These are phyloP conservation scores for Malus fusca DNA, from an alignment of 306 rosid species.

Conservation along the genomic window DNA sequence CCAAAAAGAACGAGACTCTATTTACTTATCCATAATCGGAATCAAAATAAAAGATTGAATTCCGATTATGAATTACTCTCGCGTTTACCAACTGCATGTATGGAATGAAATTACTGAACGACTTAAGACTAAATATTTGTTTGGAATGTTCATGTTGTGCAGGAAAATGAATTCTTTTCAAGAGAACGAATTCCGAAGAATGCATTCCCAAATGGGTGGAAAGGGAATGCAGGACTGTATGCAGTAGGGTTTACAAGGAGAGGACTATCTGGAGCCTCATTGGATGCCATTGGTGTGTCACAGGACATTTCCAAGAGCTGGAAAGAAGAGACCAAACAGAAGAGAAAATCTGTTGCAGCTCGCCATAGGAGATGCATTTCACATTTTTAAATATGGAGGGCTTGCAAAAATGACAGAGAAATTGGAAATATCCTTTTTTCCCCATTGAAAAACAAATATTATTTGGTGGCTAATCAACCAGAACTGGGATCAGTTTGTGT, in stretches of 20 bases:
- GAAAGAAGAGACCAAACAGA: constrained; percentile 82
- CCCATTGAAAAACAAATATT: neutral
- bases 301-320: constrained; percentile 78
- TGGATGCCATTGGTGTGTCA: constrained; percentile 79
- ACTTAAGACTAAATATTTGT: neutral
- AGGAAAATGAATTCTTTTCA: constrained; percentile 80
- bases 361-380: constrained; percentile 85
- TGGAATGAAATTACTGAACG: neutral
- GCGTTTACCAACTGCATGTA: neutral
- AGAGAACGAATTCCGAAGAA: constrained; percentile 67
- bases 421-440: neutral
- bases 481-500: constrained; percentile 13
- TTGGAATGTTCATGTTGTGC: constrained; percentile 14
- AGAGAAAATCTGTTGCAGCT: constrained; percentile 50
- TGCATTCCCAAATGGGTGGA: constrained; percentile 91
- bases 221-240: constrained; percentile 72
- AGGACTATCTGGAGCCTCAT: constrained; percentile 83
- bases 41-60: neutral
- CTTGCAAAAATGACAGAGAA: neutral
- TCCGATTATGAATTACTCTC: neutral
- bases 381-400: constrained; percentile 39
- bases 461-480: constrained; percentile 10
- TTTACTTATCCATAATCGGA: neutral
- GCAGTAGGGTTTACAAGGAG: constrained; percentile 93
- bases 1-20: neutral